These are phyloP conservation scores for Musa itinerans DNA, from an alignment of 176 grass and related monocot genomes.

Conservation along the genomic window DNA sequence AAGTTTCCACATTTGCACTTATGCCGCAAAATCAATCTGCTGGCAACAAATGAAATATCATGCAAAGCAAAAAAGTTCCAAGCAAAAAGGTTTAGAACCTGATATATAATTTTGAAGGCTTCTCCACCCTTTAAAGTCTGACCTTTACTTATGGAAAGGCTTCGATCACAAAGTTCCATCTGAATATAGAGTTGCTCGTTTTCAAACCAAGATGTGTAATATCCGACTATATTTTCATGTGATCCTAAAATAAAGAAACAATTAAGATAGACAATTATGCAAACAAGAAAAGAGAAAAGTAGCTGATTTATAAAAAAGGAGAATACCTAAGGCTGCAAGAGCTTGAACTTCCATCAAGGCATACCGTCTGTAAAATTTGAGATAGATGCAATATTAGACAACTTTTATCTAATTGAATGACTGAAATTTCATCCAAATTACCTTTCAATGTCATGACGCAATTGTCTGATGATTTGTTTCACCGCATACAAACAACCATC, in stretches of 20 bases:
- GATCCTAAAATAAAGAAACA: conserved; percentile 38
- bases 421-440: conserved; percentile 18
- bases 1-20: neutral
- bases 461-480: conserved; percentile 64
- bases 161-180: conserved; percentile 81
- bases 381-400: neutral
- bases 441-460: conserved; percentile 86
- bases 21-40: neutral
- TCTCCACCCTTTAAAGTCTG: conserved; percentile 40
- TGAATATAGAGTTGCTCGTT: conserved; percentile 81
- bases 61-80: neutral
- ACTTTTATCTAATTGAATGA: neutral
- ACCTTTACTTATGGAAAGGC: conserved; percentile 36
- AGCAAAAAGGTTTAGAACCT: conserved; percentile 40
- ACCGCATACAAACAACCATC: conserved; percentile 94
- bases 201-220: conserved; percentile 98
- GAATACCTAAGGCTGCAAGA: conserved; percentile 75
- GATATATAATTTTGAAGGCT: conserved; percentile 63
- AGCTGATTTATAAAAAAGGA: neutral
- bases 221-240: conserved; percentile 87
- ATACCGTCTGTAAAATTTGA: conserved; percentile 36
- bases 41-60: neutral
- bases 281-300: neutral
- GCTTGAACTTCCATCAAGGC: conserved; percentile 97
- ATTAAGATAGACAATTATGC: neutral